Base-by-base conservation (phyloP, 169 alveolate species). In the Plasmodium inui region DNA sequence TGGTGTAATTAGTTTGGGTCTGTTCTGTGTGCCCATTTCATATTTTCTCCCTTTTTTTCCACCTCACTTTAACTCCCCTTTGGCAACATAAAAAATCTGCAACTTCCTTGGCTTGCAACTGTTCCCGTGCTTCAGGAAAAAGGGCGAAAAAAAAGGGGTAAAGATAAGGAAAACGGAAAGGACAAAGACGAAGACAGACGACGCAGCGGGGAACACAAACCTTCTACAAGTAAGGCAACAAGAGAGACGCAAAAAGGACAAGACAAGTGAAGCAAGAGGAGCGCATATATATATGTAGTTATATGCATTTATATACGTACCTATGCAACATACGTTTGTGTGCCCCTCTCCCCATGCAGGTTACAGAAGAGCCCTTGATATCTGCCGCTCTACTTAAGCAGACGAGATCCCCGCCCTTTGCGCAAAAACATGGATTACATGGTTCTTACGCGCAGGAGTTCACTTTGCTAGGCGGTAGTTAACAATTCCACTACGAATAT, bases 391-490 rank as follows among this genome's bases (percentile, higher is more conserved):
- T 67, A 67, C 2, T 19, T 0, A 28, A 67, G 17, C 30, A 22
- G 22, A 67, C 7, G 37, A 28, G 9, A 9, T 19, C 2, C 37
- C n/a, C 30, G 39, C 76, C 37, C 8, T 67, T 67, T 67, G 5
- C 41, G 30, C 30, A 67, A n/a, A 67, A 67, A 26, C 37, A 26
- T 67, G 19, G 76, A 26, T 37, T 67, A 67, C 37, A 67, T 67
- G 76, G 76, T 67, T 67, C 39, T 67, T 67, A 67, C 37, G 37
- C n/a, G 76, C 14, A 67, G 30, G 76, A 67, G 37, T 22, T 67
- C 76, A 14, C 76, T 39, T 67, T 67, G 30, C 30, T 67, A 67
- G 76, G 76, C 76, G 76, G 76, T 67, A 67, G 37, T 67, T 67
- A 67, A 67, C 37, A 67, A 67, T 67, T 67, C 76, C 76, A 67